Evolutionary conservation across 192 early-diverging fungal genomes (phyloP), one percentile per base, ranked within the genome.

Genomic region (Diversispora epigaea): DNA sequence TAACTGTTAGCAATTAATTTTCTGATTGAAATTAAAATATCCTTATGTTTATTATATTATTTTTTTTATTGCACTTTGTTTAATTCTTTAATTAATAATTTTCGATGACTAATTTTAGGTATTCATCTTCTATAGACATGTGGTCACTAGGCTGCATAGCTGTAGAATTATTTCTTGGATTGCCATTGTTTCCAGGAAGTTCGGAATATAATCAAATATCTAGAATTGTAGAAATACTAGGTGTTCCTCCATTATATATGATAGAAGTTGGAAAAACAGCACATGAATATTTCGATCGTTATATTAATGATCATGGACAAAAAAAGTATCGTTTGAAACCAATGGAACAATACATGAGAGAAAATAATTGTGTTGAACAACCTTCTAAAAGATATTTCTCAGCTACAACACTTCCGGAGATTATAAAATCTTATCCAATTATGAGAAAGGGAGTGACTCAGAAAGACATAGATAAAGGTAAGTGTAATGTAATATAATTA

Each of bases 71-170:
- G 25, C 25, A 32, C 25, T 64, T 0, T 17, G 15, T 75, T 54
- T 70, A 40, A 21, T 6, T n/a, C 41, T 22, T 64, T 66, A 9
- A 8, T 77, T 45, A 10, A 62, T 12, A 21, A 22, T 50, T 15
- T 22, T 73, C 12, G 10, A 46, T 4, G 21, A 19, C 21, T 54
- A 17, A 6, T 25, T 72, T 47, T 73, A 83, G 82, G 19, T 96
- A 98, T 80, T 93, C 93, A 45, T 90, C 90, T 40, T 87, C 91
- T 44, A 99, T 99, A 58, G 98, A 99, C 78, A 97, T 99, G 90
- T 99, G 98, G 98, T 97, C 96, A 25, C 80, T 98, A 14, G 98
- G 98, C 0, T 99, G 98, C 77, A 98, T 99, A 80, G 95, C 95
- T 4, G 94, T 93, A 2, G 98, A 99, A 81, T 83, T 99, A n/a